Conservation (phyloP, 2,329 filamentous ascomycete species). For the Biscogniauxia mediterranea region DNA sequence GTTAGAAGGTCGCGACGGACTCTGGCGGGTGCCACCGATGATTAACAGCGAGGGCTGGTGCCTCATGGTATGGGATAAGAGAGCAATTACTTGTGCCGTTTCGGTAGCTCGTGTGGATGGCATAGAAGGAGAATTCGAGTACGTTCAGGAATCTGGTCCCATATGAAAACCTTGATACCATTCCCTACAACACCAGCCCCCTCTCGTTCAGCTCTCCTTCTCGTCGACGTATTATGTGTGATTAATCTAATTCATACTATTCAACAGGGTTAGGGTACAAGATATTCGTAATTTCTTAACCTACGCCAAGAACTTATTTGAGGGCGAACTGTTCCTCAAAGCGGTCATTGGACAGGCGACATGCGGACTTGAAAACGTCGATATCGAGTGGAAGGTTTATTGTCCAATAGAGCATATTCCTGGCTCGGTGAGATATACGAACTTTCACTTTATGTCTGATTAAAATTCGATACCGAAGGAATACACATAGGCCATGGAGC, state of each 20-base stretch:
- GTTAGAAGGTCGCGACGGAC: not conserved
- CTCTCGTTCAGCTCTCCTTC: no score
- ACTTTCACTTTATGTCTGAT: no score
- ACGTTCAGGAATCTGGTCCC: not conserved
- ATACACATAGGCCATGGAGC: no score
- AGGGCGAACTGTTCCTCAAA: not conserved
- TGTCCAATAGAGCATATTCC: no score
- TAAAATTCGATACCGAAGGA: no score
- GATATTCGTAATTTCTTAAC: not conserved
- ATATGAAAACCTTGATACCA: not conserved
- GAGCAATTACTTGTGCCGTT: not conserved
- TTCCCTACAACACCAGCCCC: no score
- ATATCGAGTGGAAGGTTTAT: not conserved
- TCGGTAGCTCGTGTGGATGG: not conserved
- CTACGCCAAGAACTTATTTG: no score
- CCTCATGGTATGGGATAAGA: not conserved
- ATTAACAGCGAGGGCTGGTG: not conserved
- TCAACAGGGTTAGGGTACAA: not conserved
- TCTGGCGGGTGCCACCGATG: not conserved
- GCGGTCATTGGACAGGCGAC: not conserved
- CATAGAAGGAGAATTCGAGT: not conserved
- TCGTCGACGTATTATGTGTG: not conserved
- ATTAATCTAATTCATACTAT: not conserved
- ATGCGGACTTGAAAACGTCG: not conserved
- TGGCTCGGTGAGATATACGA: no score